phyloP scores from a whole-genome alignment of 139 green algal genomes.

The Chlorella vulgaris region DNA sequence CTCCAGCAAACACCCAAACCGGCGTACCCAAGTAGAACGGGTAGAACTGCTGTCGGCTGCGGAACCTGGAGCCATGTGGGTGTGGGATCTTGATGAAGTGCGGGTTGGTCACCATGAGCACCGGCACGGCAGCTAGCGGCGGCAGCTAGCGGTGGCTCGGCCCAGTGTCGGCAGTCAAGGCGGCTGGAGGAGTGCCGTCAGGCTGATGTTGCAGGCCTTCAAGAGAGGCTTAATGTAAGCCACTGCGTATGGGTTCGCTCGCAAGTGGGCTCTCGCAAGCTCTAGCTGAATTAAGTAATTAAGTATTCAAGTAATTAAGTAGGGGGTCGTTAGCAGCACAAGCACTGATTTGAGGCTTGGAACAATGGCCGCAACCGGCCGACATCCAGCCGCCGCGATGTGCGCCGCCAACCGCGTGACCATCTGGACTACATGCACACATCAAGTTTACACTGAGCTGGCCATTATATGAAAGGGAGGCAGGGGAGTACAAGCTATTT shows the following conservation, averaged over 20 bases:
- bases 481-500: background rate
- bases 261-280: no score
- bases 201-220: no score
- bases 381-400: background rate
- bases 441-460: background rate
- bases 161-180: background rate
- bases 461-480: background rate
- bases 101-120: slow-evolving; percentile 20
- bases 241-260: no score
- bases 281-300: no score
- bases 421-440: background rate
- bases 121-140: background rate
- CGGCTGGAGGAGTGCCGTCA: background rate
- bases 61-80: background rate
- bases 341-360: background rate
- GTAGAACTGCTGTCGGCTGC: slow-evolving; percentile 19
- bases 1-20: no score
- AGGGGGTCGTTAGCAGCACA: no score
- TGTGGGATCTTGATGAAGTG: slow-evolving; percentile 3
- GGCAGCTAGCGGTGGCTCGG: background rate
- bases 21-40: slow-evolving; percentile 37
- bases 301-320: no score
- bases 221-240: background rate
- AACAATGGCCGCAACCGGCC: background rate
- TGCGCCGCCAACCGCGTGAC: background rate